Percentiles rank a stretch among this genome's conserved stretches.
These are phyloP conservation scores for Metarhizium album DNA, from an alignment of 2,329 filamentous ascomycete genomes.

Conservation along the genomic window DNA sequence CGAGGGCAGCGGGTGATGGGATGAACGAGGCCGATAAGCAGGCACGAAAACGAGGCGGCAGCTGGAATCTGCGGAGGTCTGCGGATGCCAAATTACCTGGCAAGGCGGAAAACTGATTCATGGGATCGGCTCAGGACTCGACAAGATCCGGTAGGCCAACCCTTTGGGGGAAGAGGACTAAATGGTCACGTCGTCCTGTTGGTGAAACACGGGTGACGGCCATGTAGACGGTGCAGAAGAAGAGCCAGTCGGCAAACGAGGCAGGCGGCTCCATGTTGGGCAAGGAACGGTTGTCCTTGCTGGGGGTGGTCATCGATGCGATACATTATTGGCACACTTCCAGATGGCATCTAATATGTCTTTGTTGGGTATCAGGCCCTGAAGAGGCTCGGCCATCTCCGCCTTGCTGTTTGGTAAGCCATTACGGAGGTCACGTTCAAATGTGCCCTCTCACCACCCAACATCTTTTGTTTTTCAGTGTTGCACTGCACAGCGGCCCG, in stretches of 20 bases:
- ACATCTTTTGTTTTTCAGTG: background rate
- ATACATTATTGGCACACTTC: too few relatives aligned
- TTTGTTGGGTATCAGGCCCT: too few relatives aligned
- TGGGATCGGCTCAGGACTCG: background rate
- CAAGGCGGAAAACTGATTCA: background rate
- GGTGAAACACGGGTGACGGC: background rate
- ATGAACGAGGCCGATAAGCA: background rate
- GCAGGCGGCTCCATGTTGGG: too few relatives aligned
- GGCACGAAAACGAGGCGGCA: background rate
- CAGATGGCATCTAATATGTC: too few relatives aligned
- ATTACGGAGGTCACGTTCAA: too few relatives aligned
- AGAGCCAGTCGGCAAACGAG: too few relatives aligned
- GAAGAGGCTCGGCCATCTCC: too few relatives aligned
- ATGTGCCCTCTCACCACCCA: too few relatives aligned
- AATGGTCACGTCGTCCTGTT: background rate
- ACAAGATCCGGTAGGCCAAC: background rate
- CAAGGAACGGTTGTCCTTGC: background rate
- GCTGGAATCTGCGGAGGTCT: background rate
- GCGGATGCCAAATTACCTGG: background rate
- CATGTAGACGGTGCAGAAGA: background rate
- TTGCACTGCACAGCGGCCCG: background rate
- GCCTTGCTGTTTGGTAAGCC: too few relatives aligned
- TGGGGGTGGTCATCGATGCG: background rate
- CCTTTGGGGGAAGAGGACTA: background rate
- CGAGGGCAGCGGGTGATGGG: background rate